Percentiles rank a stretch among this genome's conserved stretches.
phyloP scores from a whole-genome alignment of 805 yeast genomes.

The Metschnikowia baotianmanensis region DNA sequence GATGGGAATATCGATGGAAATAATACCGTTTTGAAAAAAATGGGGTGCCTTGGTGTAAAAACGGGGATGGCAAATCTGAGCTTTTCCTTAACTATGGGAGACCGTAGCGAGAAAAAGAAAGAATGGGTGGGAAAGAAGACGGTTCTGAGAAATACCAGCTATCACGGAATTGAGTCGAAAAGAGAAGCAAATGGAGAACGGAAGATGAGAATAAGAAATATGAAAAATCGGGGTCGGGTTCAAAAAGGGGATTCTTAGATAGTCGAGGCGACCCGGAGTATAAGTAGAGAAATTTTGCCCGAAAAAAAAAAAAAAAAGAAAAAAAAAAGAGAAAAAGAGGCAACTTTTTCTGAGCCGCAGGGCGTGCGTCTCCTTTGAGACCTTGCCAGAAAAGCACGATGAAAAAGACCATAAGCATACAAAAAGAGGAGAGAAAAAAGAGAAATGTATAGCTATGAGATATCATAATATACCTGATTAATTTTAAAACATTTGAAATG shows the following conservation, averaged over 20 bases:
- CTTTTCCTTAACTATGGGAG: neutral
- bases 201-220: neutral
- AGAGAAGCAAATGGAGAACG: neutral
- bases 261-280: conserved; percentile 4
- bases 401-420: too few relatives aligned
- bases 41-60: neutral
- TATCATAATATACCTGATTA: too few relatives aligned
- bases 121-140: neutral
- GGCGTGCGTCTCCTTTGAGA: conserved; percentile 7
- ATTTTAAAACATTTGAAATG: too few relatives aligned
- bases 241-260: neutral
- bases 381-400: neutral
- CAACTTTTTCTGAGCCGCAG: conserved; percentile 7
- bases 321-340: conserved; percentile 3
- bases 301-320: conserved; percentile 7
- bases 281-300: conserved; percentile 7
- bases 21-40: neutral
- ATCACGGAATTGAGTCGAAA: conserved; percentile 7
- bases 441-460: neutral
- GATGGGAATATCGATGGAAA: neutral
- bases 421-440: neutral
- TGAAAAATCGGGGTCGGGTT: neutral
- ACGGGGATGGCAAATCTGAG: neutral
- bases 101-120: neutral
- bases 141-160: conserved; percentile 9